Conservation (phyloP, 192 early-diverging fungal species). For the Coemansia sp. region DNA sequence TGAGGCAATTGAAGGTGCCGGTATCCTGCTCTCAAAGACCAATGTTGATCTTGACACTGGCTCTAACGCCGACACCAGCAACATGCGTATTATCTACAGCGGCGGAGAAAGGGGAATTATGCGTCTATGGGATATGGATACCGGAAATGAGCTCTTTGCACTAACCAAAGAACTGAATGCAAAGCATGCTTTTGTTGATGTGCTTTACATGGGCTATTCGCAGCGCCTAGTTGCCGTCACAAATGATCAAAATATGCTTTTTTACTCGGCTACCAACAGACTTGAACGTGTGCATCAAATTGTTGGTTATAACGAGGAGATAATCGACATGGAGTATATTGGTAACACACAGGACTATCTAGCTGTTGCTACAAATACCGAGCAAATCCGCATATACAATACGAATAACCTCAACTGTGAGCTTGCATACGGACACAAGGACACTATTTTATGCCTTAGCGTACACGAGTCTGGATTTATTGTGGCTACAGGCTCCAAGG, state of each 20-base stretch:
- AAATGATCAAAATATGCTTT: slow-evolving; percentile 88
- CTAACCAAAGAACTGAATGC: slow-evolving; percentile 71
- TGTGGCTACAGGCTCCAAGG: slow-evolving; percentile 88
- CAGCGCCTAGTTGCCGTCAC: slow-evolving; percentile 74
- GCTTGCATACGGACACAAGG: slow-evolving; percentile 85
- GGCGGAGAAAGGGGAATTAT: slow-evolving; percentile 82
- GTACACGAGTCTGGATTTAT: slow-evolving; percentile 66
- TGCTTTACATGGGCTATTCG: slow-evolving; percentile 61
- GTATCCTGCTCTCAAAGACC: slow-evolving; percentile 59
- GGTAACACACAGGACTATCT: slow-evolving; percentile 70
- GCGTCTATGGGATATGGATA: slow-evolving; percentile 84
- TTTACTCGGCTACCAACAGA: slow-evolving; percentile 62
- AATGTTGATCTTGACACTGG: slow-evolving; percentile 41
- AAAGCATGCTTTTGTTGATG: slow-evolving; percentile 74
- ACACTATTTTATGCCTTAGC: slow-evolving; percentile 83
- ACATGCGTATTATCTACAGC: slow-evolving; percentile 68
- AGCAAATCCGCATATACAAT: slow-evolving; percentile 88
- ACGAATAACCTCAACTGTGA: slow-evolving; percentile 76
- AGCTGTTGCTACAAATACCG: slow-evolving; percentile 91
- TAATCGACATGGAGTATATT: slow-evolving; percentile 83
- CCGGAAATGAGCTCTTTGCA: slow-evolving; percentile 66
- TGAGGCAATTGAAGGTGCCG: slow-evolving; percentile 86
- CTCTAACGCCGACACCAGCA: neutral
- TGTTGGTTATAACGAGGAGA: slow-evolving; percentile 95
- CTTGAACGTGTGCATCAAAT: slow-evolving; percentile 76